phyloP scores from a whole-genome alignment of 208 protist species.

The Acanthamoeba healyi region DNA sequence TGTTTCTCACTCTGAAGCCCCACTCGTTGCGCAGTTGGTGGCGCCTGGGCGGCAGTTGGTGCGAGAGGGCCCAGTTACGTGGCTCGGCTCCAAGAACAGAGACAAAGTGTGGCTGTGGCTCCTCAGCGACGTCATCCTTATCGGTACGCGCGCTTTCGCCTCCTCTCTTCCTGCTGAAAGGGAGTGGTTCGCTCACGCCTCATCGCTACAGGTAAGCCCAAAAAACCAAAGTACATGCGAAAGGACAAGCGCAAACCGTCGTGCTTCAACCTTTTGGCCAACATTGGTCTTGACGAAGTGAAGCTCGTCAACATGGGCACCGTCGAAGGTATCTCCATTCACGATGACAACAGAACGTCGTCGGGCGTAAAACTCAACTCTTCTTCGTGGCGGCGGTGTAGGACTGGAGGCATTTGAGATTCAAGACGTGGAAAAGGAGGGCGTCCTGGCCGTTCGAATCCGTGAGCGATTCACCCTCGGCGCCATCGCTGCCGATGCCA shows the following conservation, averaged over 20 bases:
- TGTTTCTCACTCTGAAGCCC: not conserved
- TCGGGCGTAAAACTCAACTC: not conserved
- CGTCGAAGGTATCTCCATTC: not conserved
- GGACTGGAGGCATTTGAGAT: slow-evolving; percentile 8
- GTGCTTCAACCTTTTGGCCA: slow-evolving; percentile 33
- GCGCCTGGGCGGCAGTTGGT: slow-evolving; percentile 13
- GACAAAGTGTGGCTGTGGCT: slow-evolving; percentile 39
- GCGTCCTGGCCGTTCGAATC: not conserved
- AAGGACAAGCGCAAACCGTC: slow-evolving; percentile 28
- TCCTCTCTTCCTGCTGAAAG: not conserved
- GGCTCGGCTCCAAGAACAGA: slow-evolving; percentile 33
- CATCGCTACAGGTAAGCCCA: slow-evolving; percentile 34
- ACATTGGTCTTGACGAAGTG: slow-evolving; percentile 13
- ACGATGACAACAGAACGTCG: not conserved
- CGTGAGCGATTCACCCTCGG: slow-evolving; percentile 16
- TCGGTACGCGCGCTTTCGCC: not conserved
- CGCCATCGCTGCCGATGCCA: not conserved
- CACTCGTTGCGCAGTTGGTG: not conserved
- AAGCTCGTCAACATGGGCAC: slow-evolving; percentile 40
- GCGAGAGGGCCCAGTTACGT: not conserved
- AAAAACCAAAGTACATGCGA: slow-evolving; percentile 16
- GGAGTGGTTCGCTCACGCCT: no score
- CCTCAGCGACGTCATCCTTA: not conserved
- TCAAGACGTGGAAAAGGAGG: slow-evolving; percentile 38
- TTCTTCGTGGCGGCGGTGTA: not conserved